Percentiles rank a stretch among this genome's conserved stretches.
phyloP scores from a whole-genome alignment of 352 stramenopile genomes.

The Plasmopara viticola region DNA sequence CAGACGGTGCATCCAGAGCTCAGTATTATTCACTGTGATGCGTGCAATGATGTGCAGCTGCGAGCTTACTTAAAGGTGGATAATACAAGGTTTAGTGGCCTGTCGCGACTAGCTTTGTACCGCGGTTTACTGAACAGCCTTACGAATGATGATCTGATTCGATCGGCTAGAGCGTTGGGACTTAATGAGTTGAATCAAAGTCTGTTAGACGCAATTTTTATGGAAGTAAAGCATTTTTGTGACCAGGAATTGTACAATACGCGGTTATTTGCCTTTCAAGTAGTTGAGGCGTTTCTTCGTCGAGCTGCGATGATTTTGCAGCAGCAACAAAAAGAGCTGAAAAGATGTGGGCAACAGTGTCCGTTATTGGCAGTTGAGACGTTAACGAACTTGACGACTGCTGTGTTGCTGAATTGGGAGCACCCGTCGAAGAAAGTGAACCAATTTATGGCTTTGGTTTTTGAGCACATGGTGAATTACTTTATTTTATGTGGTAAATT shows the following conservation, averaged over 20 bases:
- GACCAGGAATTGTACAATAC: conserved; percentile 56
- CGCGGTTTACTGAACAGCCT: conserved; percentile 69
- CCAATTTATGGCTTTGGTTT: conserved; percentile 81
- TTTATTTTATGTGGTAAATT: conserved; percentile 37
- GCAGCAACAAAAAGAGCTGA: conserved; percentile 19
- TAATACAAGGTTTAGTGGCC: conserved; percentile 34
- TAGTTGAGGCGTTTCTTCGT: conserved; percentile 69
- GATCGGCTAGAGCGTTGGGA: conserved; percentile 5
- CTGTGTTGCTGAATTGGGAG: conserved; percentile 77
- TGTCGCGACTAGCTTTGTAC: conserved; percentile 58
- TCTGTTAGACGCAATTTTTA: conserved; percentile 53
- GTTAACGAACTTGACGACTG: conserved; percentile 41
- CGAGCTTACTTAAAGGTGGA: conserved; percentile 33
- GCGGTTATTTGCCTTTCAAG: conserved; percentile 75
- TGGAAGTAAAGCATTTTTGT: conserved; percentile 43
- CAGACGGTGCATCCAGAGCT: conserved; percentile 34
- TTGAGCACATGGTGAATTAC: conserved; percentile 65
- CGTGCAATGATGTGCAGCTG: conserved; percentile 9
- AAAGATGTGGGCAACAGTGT: neutral
- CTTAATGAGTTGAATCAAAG: conserved; percentile 17
- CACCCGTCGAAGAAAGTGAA: conserved; percentile 82
- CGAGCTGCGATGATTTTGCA: conserved; percentile 47
- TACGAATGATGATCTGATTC: conserved; percentile 40
- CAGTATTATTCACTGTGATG: conserved; percentile 11
- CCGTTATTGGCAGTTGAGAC: conserved; percentile 27